A percentile compares a stretch with the other conserved stretches of the same genome.
These are phyloP conservation scores for Lathyrus oleraceus DNA, from an alignment of 306 rosid species.

Conservation along the genomic window DNA sequence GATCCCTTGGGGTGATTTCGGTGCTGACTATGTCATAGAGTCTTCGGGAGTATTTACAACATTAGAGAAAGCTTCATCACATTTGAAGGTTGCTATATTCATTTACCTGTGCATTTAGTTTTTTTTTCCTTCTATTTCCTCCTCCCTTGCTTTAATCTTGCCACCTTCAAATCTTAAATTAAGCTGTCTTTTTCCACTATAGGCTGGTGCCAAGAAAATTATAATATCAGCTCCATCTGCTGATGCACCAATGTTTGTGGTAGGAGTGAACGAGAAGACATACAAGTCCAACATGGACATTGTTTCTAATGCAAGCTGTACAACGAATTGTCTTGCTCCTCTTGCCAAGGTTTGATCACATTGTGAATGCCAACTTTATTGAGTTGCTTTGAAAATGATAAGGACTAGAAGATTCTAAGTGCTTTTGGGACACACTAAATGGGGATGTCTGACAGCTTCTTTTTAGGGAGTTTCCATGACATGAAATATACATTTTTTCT, in stretches of 20 bases:
- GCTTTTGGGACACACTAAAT: background rate
- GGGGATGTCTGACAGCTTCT: background rate
- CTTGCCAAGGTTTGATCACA: slow-evolving; percentile 81
- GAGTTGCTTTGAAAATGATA: slow-evolving; percentile 3
- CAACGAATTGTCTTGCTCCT: slow-evolving; percentile 98
- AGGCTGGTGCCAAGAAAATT: slow-evolving; percentile 97
- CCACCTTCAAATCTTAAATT: background rate
- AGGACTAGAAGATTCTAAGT: background rate
- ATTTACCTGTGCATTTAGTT: slow-evolving; percentile 20
- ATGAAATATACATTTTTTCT: background rate
- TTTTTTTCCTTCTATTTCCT: background rate
- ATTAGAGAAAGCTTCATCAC: slow-evolving; percentile 75
- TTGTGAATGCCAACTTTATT: slow-evolving; percentile 8
- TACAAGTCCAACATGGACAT: slow-evolving; percentile 82
- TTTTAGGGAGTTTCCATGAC: background rate
- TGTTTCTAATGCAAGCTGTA: slow-evolving; percentile 98
- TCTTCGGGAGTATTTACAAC: slow-evolving; percentile 95
- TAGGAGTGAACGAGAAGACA: slow-evolving; percentile 86
- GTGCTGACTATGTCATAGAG: slow-evolving; percentile 85
- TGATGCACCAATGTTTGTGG: slow-evolving; percentile 97
- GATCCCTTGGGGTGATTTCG: slow-evolving; percentile 92
- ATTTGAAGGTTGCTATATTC: slow-evolving; percentile 60
- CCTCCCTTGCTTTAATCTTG: background rate
- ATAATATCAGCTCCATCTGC: slow-evolving; percentile 99
- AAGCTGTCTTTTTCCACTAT: slow-evolving; percentile 36